A percentile compares a stretch with the other conserved stretches of the same genome.
phyloP scores from a whole-genome alignment of 345 rosid genomes.

The Rubroshorea leprosula region DNA sequence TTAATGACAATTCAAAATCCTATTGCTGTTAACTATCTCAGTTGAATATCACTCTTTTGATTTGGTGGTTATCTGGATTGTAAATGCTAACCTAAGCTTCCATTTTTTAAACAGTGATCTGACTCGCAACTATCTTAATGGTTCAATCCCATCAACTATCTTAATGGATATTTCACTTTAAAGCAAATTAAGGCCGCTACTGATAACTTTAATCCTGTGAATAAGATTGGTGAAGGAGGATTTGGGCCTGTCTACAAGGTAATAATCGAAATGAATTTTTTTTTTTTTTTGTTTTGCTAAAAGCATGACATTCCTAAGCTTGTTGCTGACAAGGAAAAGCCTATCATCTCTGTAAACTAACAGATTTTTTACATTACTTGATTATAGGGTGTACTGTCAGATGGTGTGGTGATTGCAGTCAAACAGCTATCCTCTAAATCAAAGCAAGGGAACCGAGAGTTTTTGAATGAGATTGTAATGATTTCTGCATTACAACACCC shows the following conservation, averaged over 20 bases:
- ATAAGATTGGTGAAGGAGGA: slow-evolving; percentile 94
- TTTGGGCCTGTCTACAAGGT: slow-evolving; percentile 96
- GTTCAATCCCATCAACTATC: slow-evolving; percentile 57
- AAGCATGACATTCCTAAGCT: background rate
- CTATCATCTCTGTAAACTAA: background rate
- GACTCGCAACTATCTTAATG: slow-evolving; percentile 58
- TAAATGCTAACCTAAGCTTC: background rate
- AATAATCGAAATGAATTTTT: background rate
- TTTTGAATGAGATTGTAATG: slow-evolving; percentile 65
- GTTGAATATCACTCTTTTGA: background rate
- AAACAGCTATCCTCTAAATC: slow-evolving; percentile 70
- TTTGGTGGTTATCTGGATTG: background rate
- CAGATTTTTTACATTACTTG: slow-evolving; percentile 9
- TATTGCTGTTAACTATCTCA: background rate
- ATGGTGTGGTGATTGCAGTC: slow-evolving; percentile 54
- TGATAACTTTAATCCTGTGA: slow-evolving; percentile 54
- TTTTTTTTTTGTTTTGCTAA: background rate
- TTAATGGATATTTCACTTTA: slow-evolving; percentile 56
- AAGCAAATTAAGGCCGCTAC: slow-evolving; percentile 74
- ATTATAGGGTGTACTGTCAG: slow-evolving; percentile 48
- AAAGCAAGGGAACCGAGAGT: slow-evolving; percentile 68
- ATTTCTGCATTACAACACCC: slow-evolving; percentile 69
- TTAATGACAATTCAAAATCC: no score
- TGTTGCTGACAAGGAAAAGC: background rate
- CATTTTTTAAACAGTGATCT: slow-evolving; percentile 50